Base-by-base conservation (phyloP, 208 protist species). In the Borovskyia barvae region DNA sequence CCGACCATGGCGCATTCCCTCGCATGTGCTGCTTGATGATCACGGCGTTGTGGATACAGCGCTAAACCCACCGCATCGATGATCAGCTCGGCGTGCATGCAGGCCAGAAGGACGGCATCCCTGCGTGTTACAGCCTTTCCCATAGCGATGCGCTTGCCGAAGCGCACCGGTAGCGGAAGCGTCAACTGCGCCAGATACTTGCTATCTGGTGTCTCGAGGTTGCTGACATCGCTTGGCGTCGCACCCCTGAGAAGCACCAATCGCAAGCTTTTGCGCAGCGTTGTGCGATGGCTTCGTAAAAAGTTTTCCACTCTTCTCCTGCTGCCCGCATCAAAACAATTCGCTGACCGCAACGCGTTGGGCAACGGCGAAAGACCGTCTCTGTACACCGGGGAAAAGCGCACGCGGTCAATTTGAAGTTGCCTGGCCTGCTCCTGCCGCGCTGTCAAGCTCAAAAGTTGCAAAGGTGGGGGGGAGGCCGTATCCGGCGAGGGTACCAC, bases 11-110 rank as follows among this genome's bases (percentile, higher is more conserved):
- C 62, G 37, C 86, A 93, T 57, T 93, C 86, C 49, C 53, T 64
- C 1, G 75, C 85, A 55, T 96, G 90, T 15, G 22, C 12, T 5
- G 56, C 43, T 60, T 96, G 90, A 25, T 54, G 33, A 11, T 77
- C 70, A 12, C 17, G 41, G 49, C 59, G 52, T 15, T 40, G 33
- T 0, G 86, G 90, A 69, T 85, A 96, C 5, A 96, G 66, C 4
- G 75, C 73, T 33, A 92, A 67, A 17, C 90, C 90, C 1, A 92
- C 62, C 12, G 82, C 81, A 60, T 95, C 90, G 47, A 95, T 91
- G 33, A 80, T 91, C 28, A 96, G 83, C 69, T 96, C 86, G 1
- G 90, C 90, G 49, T 96, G 90, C 90, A 96, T 96, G 59, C 82
- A 92, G 40, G 86, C 86, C 22, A 93, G 75, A 11, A 74, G 41